Evolutionary conservation across 306 rosid genomes (phyloP).

Genomic region (Styphnolobium japonicum): DNA sequence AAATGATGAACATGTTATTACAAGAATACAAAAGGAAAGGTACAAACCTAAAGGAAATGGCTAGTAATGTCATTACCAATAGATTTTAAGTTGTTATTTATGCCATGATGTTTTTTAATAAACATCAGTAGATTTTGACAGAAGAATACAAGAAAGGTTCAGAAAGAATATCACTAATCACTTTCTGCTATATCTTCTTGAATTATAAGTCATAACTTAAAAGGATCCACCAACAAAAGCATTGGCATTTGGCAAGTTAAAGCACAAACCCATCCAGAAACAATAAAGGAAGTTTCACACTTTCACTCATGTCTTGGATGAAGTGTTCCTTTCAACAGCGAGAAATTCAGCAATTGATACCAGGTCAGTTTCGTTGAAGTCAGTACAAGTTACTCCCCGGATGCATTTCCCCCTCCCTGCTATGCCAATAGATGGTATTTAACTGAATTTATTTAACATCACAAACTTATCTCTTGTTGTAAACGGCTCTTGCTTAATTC

Average conservation of each 20-base stretch:
- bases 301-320: neutral
- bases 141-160: neutral
- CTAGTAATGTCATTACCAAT: neutral
- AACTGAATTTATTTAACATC: neutral
- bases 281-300: neutral
- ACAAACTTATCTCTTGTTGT: neutral
- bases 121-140: neutral
- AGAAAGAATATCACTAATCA: neutral
- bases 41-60: neutral
- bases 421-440: neutral
- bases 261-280: slow-evolving; percentile 1
- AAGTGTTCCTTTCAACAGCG: slow-evolving; percentile 7
- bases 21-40: neutral
- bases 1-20: neutral
- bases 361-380: neutral
- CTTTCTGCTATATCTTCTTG: neutral
- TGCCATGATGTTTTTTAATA: neutral
- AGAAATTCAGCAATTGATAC: neutral
- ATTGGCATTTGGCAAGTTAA: neutral
- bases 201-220: neutral
- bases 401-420: neutral
- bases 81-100: neutral
- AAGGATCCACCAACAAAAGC: neutral
- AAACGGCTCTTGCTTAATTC: neutral
- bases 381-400: neutral